Evolutionary conservation across 768 basidiomycete genomes (phyloP).

Genomic region (Dentipellis fragilis): DNA sequence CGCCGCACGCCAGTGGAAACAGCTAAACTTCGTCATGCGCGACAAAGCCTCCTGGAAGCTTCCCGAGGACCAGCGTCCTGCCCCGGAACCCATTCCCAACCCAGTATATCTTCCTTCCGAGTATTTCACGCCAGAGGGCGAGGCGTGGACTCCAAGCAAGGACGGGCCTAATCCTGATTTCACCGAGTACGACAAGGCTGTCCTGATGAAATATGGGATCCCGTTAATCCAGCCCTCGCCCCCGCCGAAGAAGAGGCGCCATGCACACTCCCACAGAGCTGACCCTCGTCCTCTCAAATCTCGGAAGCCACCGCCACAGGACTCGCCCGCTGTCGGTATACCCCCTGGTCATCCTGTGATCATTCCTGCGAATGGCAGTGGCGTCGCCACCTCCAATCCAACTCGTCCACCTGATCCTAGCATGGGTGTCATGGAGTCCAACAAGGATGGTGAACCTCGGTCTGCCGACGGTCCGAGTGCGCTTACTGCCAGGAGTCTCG

Average conservation of each 20-base stretch:
- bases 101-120: too few relatives aligned
- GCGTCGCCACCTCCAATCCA: neutral
- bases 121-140: neutral
- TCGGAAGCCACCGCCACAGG: neutral
- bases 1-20: too few relatives aligned
- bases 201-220: neutral
- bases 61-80: too few relatives aligned
- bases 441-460: too few relatives aligned
- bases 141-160: neutral
- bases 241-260: neutral
- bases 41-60: too few relatives aligned
- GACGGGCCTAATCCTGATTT: neutral
- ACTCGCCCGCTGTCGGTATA: neutral
- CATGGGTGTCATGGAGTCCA: neutral
- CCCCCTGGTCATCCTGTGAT: too few relatives aligned
- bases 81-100: too few relatives aligned
- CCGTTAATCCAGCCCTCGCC: neutral
- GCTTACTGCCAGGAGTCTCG: too few relatives aligned
- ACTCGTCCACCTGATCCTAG: neutral
- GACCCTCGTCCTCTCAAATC: neutral
- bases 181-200: neutral
- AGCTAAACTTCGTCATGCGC: too few relatives aligned
- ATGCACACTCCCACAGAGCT: neutral
- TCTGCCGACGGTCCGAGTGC: too few relatives aligned
- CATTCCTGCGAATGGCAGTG: too few relatives aligned